Base-by-base conservation (phyloP, 441 rosid genomes). In the Biscutella auriculata region DNA sequence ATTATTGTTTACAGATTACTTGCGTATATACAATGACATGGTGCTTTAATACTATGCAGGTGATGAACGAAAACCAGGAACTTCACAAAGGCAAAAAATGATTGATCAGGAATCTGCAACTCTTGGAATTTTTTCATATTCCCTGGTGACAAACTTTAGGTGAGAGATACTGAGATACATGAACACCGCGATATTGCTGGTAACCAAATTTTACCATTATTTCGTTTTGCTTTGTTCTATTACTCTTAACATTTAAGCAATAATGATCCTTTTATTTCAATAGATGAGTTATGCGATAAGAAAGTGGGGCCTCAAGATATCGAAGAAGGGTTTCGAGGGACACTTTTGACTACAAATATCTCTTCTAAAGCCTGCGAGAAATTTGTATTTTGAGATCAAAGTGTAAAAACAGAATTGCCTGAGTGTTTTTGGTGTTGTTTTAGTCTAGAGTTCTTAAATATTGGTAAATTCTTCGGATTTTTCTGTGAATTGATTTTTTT, bases 141-240 rank as follows among this genome's bases (percentile, higher is more conserved):
- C 55, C 95, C 99, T 34, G 93, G 97, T 6, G 99, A 93, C 70
- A 85, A 76, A 70, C 87, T 93, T 44, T 93, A 97, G 99, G 97
- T 89, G 70, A 82, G 83, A 79, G 99, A 93, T 79, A 81, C 96
- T 3, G 95, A 93, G 79, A 74, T 87, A 43, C 93, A 93, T 53
- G 99, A 87, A 67, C 84, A 89, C 71, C 87, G 99, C 8, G 99
- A 93, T 66, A 93, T 93, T 69, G 96, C 99, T 62, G 99, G 99
- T 89, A 84, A 74, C 37, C 29, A 46, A 45, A 23, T 45, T 63
- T 8, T n/a, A 29, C 13, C 15, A n/a, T 35, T 34, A 21, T 23
- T 32, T 30, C n/a, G n/a, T n/a, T n/a, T n/a, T n/a, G n/a, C n/a
- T n/a, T n/a, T n/a, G n/a, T n/a, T n/a, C n/a, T n/a, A n/a, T n/a